phyloP scores from a whole-genome alignment of 2,329 filamentous ascomycete genomes.

The Didymella lethalis region DNA sequence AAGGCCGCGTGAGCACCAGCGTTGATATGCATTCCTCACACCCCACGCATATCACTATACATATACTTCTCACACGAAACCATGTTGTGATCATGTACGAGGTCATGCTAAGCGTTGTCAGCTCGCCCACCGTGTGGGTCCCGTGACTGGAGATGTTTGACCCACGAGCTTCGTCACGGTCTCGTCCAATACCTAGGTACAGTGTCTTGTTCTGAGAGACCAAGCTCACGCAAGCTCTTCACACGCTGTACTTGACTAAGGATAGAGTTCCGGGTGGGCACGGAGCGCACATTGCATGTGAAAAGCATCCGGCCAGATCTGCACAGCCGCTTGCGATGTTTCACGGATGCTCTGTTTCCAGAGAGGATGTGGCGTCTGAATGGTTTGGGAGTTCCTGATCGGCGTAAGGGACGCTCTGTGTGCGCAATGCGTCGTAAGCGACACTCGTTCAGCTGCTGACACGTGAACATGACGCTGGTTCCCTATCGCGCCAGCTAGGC shows the following conservation, averaged over 20 bases:
- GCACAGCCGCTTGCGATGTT: conserved; percentile 18
- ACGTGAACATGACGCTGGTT: neutral
- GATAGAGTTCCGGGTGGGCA: conserved; percentile 12
- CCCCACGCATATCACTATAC: conserved; percentile 3
- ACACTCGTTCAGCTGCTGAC: neutral
- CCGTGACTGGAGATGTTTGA: conserved; percentile 29
- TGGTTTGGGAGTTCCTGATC: conserved; percentile 3
- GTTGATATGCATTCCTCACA: conserved; percentile 7
- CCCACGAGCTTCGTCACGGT: conserved; percentile 22
- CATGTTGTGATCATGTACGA: neutral
- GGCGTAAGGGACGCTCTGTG: neutral
- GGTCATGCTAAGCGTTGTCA: conserved; percentile 10
- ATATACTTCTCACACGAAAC: conserved; percentile 4
- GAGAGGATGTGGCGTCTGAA: conserved; percentile 8
- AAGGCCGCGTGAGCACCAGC: conserved; percentile 15
- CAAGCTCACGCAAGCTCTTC: conserved; percentile 30
- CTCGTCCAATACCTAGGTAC: conserved; percentile 1
- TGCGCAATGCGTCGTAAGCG: conserved; percentile 12
- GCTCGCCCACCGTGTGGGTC: conserved; percentile 2
- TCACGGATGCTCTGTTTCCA: conserved; percentile 12
- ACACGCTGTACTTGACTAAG: conserved; percentile 18
- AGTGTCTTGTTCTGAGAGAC: conserved; percentile 1
- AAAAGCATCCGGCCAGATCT: conserved; percentile 10
- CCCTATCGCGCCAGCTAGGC: neutral
- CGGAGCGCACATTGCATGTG: neutral